Base-by-base conservation (phyloP, 176 grass and related monocot species). In the Poa annua region DNA sequence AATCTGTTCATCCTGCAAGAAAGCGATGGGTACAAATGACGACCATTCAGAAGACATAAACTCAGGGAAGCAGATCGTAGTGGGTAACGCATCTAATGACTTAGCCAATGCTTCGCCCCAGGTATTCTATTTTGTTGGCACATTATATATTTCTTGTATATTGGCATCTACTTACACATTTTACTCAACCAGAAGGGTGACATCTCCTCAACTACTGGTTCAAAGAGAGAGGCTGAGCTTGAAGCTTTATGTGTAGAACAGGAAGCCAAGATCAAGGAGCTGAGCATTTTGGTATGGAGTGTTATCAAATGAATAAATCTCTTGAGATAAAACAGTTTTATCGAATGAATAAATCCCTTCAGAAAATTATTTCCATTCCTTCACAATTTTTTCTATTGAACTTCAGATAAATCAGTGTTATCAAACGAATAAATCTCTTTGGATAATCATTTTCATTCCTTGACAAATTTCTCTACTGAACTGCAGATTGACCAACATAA, bases 161-260 rank as follows among this genome's bases (percentile, higher is more conserved):
- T 61, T 70, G 20, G 60, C 20, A 55, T 47, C 24, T 82, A 15
- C 32, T 76, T 78, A 85, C 75, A 61, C 55, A 34, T 50, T 53
- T 73, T 52, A 83, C 75, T 80, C 80, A 36, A 33, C 1, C 80
- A 98, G 92, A 68, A 88, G 0, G 70, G 62, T 49, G 80, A 67
- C 38, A 79, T 51, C 24, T 13, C 32, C 53, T 69, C 66, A 49
- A 59, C 21, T 73, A 85, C 71, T 80, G 70, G 60, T 22, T 93
- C 90, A 6, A 87, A 75, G 87, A 93, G 91, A 89, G 93, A 92
- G 75, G 71, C 62, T 71, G 91, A 94, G 35, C 93, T 99, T 52
- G 89, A 99, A 91, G 87, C 78, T 79, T 83, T 98, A 72, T 98
- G 96, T 84, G 83, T 88, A 82, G 89, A 99, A 75, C 96, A 96